A percentile compares a stretch with the other conserved stretches of the same genome.
These are phyloP conservation scores for Fusarium sterilihyphosum DNA, from an alignment of 2,329 filamentous ascomycete species.

Conservation along the genomic window DNA sequence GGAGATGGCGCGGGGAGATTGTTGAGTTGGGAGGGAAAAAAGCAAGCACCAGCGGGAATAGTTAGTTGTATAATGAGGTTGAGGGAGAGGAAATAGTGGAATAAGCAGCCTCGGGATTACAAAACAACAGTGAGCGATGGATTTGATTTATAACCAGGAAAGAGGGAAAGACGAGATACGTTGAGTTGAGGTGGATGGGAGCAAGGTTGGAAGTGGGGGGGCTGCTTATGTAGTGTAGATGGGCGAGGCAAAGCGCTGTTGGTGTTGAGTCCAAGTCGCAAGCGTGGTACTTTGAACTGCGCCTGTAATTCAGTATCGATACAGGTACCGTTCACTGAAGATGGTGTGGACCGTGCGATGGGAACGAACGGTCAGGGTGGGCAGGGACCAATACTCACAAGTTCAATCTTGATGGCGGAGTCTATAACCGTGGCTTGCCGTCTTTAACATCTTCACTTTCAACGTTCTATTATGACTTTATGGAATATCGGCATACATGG, in stretches of 20 bases:
- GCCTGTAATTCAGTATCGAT: not conserved
- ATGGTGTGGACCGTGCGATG: slow-evolving; percentile 29
- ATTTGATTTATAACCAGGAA: slow-evolving; percentile 7
- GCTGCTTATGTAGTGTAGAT: slow-evolving; percentile 11
- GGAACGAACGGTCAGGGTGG: slow-evolving; percentile 35
- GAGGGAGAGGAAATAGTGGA: not conserved
- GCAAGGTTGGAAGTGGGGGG: slow-evolving; percentile 34
- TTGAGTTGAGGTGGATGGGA: slow-evolving; percentile 11
- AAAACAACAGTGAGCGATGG: slow-evolving; percentile 16
- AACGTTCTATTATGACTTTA: not conserved
- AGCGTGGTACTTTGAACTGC: slow-evolving; percentile 8
- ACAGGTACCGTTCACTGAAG: slow-evolving; percentile 11
- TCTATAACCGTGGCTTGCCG: slow-evolving; percentile 22
- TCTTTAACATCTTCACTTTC: not conserved
- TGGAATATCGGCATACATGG: not conserved
- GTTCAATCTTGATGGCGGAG: not conserved
- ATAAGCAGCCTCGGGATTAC: slow-evolving; percentile 4
- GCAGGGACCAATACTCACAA: slow-evolving; percentile 16
- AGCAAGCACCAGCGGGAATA: not conserved
- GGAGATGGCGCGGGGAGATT: slow-evolving; percentile 31
- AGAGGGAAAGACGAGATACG: not conserved
- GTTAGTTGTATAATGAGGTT: not conserved
- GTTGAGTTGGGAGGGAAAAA: slow-evolving; percentile 14
- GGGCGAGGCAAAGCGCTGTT: slow-evolving; percentile 21
- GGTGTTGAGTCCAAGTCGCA: slow-evolving; percentile 30